These are phyloP conservation scores for Pyrus hybrid DNA, from an alignment of 331 rosid genomes.

Conservation along the genomic window DNA sequence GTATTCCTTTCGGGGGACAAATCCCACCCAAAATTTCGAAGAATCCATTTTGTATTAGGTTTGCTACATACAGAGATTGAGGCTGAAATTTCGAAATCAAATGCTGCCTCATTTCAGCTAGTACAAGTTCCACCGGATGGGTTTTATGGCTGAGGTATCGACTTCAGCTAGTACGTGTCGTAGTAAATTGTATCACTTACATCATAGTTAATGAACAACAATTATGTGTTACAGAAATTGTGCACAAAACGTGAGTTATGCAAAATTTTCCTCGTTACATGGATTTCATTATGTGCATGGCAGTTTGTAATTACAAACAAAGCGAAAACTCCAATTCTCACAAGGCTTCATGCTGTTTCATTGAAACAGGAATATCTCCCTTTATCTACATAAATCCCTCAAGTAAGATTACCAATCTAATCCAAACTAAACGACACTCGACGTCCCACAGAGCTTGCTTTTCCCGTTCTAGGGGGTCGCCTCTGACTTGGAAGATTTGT, in stretches of 20 bases:
- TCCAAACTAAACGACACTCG: slow-evolving; percentile 13
- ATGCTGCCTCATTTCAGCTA: slow-evolving; percentile 7
- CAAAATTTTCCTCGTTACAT: background rate
- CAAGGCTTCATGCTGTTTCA: background rate
- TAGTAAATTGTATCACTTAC: background rate
- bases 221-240: no score
- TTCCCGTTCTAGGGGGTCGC: slow-evolving; percentile 28
- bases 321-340: background rate
- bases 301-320: no score
- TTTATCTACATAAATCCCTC: background rate
- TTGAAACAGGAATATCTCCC: background rate
- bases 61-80: slow-evolving; percentile 28
- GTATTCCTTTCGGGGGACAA: slow-evolving; percentile 49
- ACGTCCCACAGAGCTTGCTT: slow-evolving; percentile 19
- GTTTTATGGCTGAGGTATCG: background rate
- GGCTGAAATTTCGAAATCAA: slow-evolving; percentile 3
- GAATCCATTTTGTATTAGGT: slow-evolving; percentile 17
- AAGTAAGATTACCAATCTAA: background rate
- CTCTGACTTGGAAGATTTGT: slow-evolving; percentile 29
- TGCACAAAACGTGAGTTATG: background rate
- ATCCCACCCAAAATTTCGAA: slow-evolving; percentile 27
- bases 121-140: background rate
- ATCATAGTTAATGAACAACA: no score
- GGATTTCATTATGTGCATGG: background rate
- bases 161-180: no score